phyloP scores from a whole-genome alignment of 2,329 filamentous ascomycete species.

The Blumeriella jaapii region DNA sequence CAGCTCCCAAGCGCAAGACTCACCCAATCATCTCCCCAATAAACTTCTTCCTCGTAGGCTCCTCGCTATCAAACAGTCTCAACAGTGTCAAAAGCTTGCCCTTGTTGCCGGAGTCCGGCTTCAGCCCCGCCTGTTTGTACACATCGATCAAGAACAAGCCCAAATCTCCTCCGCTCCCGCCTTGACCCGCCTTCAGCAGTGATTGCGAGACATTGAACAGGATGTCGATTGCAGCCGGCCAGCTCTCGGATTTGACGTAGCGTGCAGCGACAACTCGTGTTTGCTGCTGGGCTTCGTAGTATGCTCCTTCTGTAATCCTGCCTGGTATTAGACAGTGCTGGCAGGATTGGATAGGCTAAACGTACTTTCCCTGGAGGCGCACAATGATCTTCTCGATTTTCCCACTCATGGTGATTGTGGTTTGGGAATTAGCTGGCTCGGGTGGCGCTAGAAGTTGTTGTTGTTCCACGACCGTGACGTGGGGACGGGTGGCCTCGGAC shows the following conservation, averaged over 20 bases:
- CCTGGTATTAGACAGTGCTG: constrained; percentile 6
- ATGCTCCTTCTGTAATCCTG: constrained; percentile 82
- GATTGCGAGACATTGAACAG: constrained; percentile 74
- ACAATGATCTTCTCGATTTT: constrained; percentile 63
- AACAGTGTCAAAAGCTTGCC: constrained; percentile 68
- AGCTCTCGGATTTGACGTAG: constrained; percentile 82
- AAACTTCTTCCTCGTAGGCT: constrained; percentile 89
- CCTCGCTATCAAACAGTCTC: constrained; percentile 66
- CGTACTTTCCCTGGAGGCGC: constrained; percentile 66
- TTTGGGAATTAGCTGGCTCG: neutral
- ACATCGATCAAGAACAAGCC: constrained; percentile 81
- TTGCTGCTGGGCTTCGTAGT: constrained; percentile 98
- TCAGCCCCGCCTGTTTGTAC: constrained; percentile 75
- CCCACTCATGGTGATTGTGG: constrained; percentile 28
- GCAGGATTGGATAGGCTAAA: neutral
- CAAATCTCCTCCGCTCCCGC: constrained; percentile 83
- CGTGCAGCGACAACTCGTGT: constrained; percentile 89
- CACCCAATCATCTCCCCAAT: constrained; percentile 73
- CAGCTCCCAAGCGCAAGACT: constrained; percentile 23
- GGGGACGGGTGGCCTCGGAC: too few species aligned
- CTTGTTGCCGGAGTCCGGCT: constrained; percentile 62
- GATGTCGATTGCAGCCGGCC: constrained; percentile 74
- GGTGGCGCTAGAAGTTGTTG: too few species aligned
- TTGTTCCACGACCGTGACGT: too few species aligned
- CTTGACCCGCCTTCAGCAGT: constrained; percentile 83